Percentiles rank a stretch among this genome's conserved stretches.
Evolutionary conservation across 2,329 filamentous ascomycete genomes (phyloP).

Genomic region (Penicillium sp.): DNA sequence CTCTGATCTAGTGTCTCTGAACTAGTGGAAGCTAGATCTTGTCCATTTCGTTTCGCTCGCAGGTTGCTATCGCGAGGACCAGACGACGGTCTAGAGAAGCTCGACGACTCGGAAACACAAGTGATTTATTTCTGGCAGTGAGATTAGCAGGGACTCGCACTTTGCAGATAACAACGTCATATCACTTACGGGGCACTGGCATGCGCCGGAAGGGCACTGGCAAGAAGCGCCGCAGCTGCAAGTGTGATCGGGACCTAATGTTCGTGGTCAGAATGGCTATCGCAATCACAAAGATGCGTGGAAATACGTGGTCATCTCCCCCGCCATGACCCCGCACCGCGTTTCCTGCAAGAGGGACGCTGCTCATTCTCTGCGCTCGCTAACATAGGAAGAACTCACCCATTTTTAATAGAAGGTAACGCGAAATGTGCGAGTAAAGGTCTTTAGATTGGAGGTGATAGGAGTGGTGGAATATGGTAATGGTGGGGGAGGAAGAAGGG

Average conservation of each 20-base stretch:
- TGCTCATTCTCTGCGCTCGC: not conserved
- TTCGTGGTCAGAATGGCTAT: slow-evolving; percentile 10
- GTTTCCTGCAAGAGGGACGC: not conserved
- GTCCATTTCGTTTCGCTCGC: not conserved
- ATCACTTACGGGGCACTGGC: slow-evolving; percentile 42
- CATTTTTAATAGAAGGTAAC: slow-evolving; percentile 21
- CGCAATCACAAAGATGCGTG: not conserved
- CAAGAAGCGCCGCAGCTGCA: slow-evolving; percentile 44
- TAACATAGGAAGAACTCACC: slow-evolving; percentile 15
- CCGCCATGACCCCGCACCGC: slow-evolving; percentile 21
- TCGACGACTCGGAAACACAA: not conserved
- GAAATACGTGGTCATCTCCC: slow-evolving; percentile 8
- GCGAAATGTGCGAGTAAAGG: slow-evolving; percentile 4
- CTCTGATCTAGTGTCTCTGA: not conserved
- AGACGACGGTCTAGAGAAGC: not conserved
- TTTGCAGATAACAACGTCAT: not conserved
- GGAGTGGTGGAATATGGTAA: not conserved
- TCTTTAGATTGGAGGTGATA: not conserved
- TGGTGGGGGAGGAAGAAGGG: slow-evolving; percentile 4
- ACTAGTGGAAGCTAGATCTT: not conserved
- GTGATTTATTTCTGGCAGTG: slow-evolving; percentile 19
- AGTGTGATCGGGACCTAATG: slow-evolving; percentile 34
- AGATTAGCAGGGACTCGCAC: slow-evolving; percentile 5
- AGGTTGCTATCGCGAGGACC: not conserved
- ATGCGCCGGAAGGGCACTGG: slow-evolving; percentile 42